Base-by-base conservation (phyloP, 495 filamentous ascomycete species). In the Bacidia rubella region DNA sequence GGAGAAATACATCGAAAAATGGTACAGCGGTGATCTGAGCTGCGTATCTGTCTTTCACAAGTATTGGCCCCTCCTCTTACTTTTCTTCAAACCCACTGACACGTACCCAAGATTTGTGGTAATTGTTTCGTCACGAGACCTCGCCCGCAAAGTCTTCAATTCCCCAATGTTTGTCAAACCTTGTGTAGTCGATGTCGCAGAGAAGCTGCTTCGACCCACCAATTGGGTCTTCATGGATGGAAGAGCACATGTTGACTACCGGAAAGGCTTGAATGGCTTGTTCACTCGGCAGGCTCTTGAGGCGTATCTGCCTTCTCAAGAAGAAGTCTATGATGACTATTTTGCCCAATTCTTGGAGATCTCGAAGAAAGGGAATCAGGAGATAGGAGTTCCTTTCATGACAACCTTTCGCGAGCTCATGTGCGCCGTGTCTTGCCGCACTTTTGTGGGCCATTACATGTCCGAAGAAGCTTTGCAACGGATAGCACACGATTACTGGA, bases 31-130 rank as follows among this genome's bases (percentile, higher is more conserved):
- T 12, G 79, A 81, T 11, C 74, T 98, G 60, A 95, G 90, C 71
- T 98, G 92, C 69, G 90, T 98, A 54, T 95, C 88, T 11, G 89
- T 98, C 55, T 98, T 98, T 73, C 92, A 98, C 78, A 98, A 98
- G 90, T 95, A 78, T n/a, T n/a, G n/a, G n/a, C n/a, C n/a, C n/a
- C n/a, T n/a, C n/a, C n/a, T n/a, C n/a, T n/a, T n/a, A n/a, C n/a
- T n/a, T n/a, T n/a, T n/a, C n/a, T n/a, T n/a, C n/a, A n/a, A n/a
- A n/a, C n/a, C n/a, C n/a, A n/a, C n/a, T n/a, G n/a, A 35, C 15
- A 35, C 5, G 5, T 9, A 17, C 15, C 12, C 41, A 7, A 96
- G 89, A 69, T 98, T 98, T 67, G 92, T 98, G 58, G 88, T 98
- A 27, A 94, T 98, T 64, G 92, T 90, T 19, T 95, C 90, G 17